These are phyloP conservation scores for Sugiyamaella grinbergsii DNA, from an alignment of 1,139 yeast species.

Conservation along the genomic window DNA sequence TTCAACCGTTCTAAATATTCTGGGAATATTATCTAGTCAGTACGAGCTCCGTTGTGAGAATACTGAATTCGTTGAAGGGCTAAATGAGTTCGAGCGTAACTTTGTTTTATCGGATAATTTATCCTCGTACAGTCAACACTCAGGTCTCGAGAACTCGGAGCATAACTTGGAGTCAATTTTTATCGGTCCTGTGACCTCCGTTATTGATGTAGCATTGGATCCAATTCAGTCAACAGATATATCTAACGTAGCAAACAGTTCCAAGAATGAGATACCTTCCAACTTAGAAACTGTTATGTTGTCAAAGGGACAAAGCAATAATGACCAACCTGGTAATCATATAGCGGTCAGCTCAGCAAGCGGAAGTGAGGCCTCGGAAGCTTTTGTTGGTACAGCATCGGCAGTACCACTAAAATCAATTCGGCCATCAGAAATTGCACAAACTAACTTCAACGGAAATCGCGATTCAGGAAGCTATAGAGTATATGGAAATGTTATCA, in stretches of 20 bases:
- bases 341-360: not conserved
- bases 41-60: constrained; percentile 24
- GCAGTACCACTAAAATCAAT: not conserved
- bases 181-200: constrained; percentile 22
- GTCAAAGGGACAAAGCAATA: no score
- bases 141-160: not conserved
- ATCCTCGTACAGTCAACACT: not conserved
- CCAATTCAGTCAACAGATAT: not conserved
- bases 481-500: constrained; percentile 32
- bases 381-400: not conserved
- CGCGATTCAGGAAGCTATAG: constrained; percentile 16
- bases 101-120: not conserved
- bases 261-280: not conserved
- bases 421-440: not conserved
- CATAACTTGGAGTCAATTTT: constrained; percentile 6
- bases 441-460: constrained; percentile 16
- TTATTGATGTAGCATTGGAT: constrained; percentile 2
- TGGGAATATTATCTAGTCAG: constrained; percentile 25
- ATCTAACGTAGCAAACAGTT: no score
- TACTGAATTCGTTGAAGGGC: constrained; percentile 24
- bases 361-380: not conserved
- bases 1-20: constrained; percentile 15
- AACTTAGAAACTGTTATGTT: no score
- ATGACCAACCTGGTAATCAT: not conserved
- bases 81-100: constrained; percentile 28